These are phyloP conservation scores for Aaosphaeria pasadenensis DNA, from an alignment of 2,329 filamentous ascomycete genomes.

Conservation along the genomic window DNA sequence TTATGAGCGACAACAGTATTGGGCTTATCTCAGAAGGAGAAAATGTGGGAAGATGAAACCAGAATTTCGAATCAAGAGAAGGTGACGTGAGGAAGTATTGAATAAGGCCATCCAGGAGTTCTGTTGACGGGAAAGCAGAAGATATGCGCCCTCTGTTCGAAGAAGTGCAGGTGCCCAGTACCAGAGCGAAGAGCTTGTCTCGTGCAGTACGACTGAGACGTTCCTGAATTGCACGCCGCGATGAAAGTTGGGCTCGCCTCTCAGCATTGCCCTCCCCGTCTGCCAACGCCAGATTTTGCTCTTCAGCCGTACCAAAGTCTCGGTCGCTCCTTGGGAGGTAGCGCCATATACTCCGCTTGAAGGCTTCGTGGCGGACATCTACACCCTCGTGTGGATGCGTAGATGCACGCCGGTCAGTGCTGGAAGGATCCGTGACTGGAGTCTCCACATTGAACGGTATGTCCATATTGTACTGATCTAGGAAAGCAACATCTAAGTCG, in stretches of 20 bases:
- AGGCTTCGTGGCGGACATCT: slow-evolving; percentile 24
- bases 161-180: slow-evolving; percentile 57
- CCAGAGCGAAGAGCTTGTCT: slow-evolving; percentile 63
- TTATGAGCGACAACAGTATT: slow-evolving; percentile 59
- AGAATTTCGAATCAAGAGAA: slow-evolving; percentile 55
- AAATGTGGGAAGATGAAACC: slow-evolving; percentile 62
- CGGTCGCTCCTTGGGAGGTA: slow-evolving; percentile 37
- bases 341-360: slow-evolving; percentile 46
- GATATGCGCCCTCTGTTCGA: slow-evolving; percentile 52
- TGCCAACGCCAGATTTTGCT: slow-evolving; percentile 39
- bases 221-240: slow-evolving; percentile 41
- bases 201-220: slow-evolving; percentile 40
- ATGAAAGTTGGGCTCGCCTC: slow-evolving; percentile 26
- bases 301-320: slow-evolving; percentile 23
- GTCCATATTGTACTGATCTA: slow-evolving; percentile 46
- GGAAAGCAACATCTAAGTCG: slow-evolving; percentile 43
- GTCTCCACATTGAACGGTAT: slow-evolving; percentile 39
- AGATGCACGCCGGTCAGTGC: slow-evolving; percentile 4
- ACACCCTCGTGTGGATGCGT: slow-evolving; percentile 15
- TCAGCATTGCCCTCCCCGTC: slow-evolving; percentile 20
- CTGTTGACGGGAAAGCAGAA: slow-evolving; percentile 61
- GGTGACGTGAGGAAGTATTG: slow-evolving; percentile 60
- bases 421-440: slow-evolving; percentile 17
- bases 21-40: slow-evolving; percentile 54
- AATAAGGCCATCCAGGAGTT: slow-evolving; percentile 59